Evolutionary conservation across 371 early-diverging fungal species (phyloP), one percentile per base, ranked within the genome.

Genomic region (Neoconidiobolus thromboides): DNA sequence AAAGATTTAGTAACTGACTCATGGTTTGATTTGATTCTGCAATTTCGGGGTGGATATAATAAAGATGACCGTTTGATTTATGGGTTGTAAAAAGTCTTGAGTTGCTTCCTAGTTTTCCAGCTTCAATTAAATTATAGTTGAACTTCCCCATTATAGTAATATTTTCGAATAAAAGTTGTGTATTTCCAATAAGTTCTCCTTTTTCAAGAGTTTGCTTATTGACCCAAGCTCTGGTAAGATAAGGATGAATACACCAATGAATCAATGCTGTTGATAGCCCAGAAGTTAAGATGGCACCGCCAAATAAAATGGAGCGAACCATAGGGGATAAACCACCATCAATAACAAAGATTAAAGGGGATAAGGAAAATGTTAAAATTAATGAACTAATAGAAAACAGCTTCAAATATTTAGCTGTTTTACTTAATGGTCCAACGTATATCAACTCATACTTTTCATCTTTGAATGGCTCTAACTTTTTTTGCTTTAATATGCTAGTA

Each of bases 161-260:
- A 38, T 38, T 51, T n/a, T 51, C 52, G 37, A 51, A 51, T 14
- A 14, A 51, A 51, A 51, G 37, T 38, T 51, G 26, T 7, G 52
- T 51, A n/a, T 51, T 38, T 26, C 26, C 26, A 26, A 26, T 26
- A 26, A 26, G 26, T 26, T 26, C 26, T 26, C 26, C 26, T n/a
- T 36, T 51, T 36, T 51, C 52, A 9, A 51, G 37, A 38, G 52
- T 51, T 51, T 10, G 26, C 7, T 7, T 7, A n/a, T 51, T 51
- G 7, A 51, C 52, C 52, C 52, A 51, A 38, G 14, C 10, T 6
- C 52, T 14, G 5, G 52, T 51, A 26, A 26, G 26, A 26, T 60
- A 60, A 15, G 60, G 60, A 10, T 10, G 7, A 38, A 60, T 49
- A 52, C 60, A 60, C 40, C 48, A 60, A 51, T 60, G 60, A 12